Percentiles rank a stretch among this genome's conserved stretches.
Conservation (phyloP, 208 protist species). For the Herpetomonas samuelpessoai region DNA sequence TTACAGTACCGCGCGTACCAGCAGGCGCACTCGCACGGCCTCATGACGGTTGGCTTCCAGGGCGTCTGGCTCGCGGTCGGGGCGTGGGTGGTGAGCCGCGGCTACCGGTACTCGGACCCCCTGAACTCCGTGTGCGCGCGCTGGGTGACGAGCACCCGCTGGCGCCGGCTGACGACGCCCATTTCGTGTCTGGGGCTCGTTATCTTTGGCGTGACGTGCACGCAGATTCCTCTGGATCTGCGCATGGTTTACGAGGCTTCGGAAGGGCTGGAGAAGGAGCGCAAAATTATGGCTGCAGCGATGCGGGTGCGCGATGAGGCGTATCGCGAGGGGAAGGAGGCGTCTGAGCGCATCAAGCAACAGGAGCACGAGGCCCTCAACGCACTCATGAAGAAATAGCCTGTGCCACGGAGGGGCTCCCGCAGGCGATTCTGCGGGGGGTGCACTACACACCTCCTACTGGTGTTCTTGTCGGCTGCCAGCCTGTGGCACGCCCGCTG, state of each 20-base stretch:
- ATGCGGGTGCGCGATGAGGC: conserved; percentile 26
- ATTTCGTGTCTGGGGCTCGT: conserved; percentile 51
- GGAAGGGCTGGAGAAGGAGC: conserved; percentile 24
- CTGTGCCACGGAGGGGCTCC: no score
- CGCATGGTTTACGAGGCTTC: conserved; percentile 24
- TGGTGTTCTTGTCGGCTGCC: no score
- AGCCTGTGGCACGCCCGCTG: no score
- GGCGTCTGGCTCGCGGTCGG: conserved; percentile 59
- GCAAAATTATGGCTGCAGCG: conserved; percentile 31
- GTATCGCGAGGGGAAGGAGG: conserved; percentile 35
- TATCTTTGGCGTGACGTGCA: conserved; percentile 37
- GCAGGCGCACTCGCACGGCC: conserved; percentile 27
- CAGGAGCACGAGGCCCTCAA: conserved; percentile 13
- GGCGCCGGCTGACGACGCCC: conserved; percentile 62
- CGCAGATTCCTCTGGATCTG: conserved; percentile 58
- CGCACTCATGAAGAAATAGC: neutral
- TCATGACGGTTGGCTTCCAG: conserved; percentile 55
- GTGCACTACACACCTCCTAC: neutral
- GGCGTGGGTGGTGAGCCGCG: conserved; percentile 57
- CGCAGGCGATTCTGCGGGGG: neutral
- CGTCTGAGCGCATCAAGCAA: conserved; percentile 20
- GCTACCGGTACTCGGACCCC: conserved; percentile 63
- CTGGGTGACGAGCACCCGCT: conserved; percentile 31
- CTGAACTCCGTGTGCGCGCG: conserved; percentile 58
- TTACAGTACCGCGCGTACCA: conserved; percentile 31